Evolutionary conservation across 2,329 filamentous ascomycete species (phyloP), one percentile per base, ranked within the genome.

Genomic region (Mariannaea sp.): DNA sequence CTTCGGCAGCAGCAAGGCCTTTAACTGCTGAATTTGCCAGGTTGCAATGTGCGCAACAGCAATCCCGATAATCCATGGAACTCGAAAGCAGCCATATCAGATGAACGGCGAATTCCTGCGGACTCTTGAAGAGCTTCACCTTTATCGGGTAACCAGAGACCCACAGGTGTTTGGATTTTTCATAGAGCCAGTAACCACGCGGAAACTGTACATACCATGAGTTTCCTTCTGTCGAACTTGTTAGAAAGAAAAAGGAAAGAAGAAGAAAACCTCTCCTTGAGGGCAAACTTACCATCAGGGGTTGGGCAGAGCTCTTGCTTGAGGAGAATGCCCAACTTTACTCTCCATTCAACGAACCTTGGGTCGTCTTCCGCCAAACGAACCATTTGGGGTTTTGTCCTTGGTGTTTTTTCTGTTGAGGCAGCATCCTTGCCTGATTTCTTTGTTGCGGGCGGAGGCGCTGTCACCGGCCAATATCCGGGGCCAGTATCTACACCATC

Each of bases 81-180:
- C 68, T 62, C 24, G 78, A 79, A 7, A 78, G 68, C 2, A 82
- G 73, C 79, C 79, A 82, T 42, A 82, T 70, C 19, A 80, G 57
- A 56, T 82, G 80, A 7, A 79, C 68, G 4, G 75, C 77, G 53
- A 82, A 80, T 57, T 82, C 80, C 51, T 80, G 77, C 1, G 80
- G 79, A 36, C 76, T 79, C 64, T 78, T 80, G 63, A 77, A 82
- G 5, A 78, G 68, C 63, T 77, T 80, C 27, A 71, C 63, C 55
- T 79, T 78, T 56, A 74, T 68, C 5, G 77, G 77, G 52, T 79
- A 78, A 7, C 77, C 77, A 5, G 77, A 80, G 4, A 80, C 72
- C 70, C 76, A 78, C 16, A 79, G 75, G 53, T 80, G 75, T 52
- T 77, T 77, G 4, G 75, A 77, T 42, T 75, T 75, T 60, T 78